Conservation (phyloP, 1,284 basidiomycete genomes). For the Leccinum variabile region DNA sequence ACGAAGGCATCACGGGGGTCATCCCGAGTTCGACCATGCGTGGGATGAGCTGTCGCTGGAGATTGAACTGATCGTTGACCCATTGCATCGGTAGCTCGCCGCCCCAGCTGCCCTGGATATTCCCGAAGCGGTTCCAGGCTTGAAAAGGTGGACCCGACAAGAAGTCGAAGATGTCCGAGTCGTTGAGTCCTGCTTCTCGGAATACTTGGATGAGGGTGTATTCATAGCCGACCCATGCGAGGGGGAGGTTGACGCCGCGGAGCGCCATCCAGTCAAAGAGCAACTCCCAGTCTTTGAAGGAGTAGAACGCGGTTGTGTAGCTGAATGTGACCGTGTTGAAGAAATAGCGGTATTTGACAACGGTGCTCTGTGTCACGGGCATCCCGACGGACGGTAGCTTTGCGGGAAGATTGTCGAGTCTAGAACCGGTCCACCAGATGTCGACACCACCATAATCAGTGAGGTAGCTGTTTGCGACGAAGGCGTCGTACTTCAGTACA, state of each 20-base stretch:
- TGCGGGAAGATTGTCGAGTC: slow-evolving; percentile 35
- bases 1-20: slow-evolving; percentile 45
- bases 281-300: too few relatives aligned
- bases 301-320: slow-evolving; percentile 45
- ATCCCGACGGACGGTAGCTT: slow-evolving; percentile 35
- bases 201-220: slow-evolving; percentile 40
- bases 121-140: slow-evolving; percentile 46
- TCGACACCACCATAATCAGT: slow-evolving; percentile 40
- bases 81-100: slow-evolving; percentile 38
- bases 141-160: slow-evolving; percentile 46
- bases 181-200: slow-evolving; percentile 40
- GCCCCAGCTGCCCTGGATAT: slow-evolving; percentile 45
- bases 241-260: slow-evolving; percentile 22
- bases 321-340: slow-evolving; percentile 47
- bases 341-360: slow-evolving; percentile 43
- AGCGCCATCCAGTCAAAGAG: slow-evolving; percentile 44
- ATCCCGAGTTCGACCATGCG: slow-evolving; percentile 48
- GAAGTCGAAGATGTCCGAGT: slow-evolving; percentile 38
- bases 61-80: slow-evolving; percentile 41
- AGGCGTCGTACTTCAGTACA: neutral
- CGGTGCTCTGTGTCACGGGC: slow-evolving; percentile 34
- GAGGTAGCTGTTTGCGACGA: slow-evolving; percentile 34
- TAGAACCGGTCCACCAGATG: slow-evolving; percentile 47
- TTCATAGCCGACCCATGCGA: slow-evolving; percentile 46
- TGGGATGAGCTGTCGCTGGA: slow-evolving; percentile 40